These are phyloP conservation scores for Naegleria fowleri DNA, from an alignment of 208 protist species.

Conservation along the genomic window DNA sequence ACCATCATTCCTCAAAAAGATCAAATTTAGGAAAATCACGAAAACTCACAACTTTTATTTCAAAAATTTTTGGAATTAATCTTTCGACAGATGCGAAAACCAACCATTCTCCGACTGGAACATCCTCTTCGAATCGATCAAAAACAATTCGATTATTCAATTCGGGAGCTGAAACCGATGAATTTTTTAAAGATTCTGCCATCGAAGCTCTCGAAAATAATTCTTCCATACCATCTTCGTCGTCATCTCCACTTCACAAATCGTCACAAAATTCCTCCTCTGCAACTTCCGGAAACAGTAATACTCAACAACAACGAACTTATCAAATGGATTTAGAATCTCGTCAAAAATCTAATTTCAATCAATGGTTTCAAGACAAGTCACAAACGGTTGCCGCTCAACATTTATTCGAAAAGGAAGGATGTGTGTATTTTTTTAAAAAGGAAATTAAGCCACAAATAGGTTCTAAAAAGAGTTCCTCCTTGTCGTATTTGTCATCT, in stretches of 20 bases:
- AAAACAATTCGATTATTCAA: background rate
- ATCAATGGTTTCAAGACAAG: background rate
- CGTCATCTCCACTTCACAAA: no score
- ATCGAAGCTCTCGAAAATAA: background rate
- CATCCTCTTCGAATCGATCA: background rate
- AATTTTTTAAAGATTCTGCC: background rate
- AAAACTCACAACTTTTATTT: background rate
- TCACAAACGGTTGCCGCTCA: background rate
- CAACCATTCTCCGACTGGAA: no score
- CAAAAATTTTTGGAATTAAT: background rate
- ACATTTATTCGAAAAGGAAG: background rate
- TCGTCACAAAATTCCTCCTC: background rate
- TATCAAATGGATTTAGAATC: background rate
- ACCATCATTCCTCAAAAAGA: background rate
- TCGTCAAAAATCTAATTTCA: background rate
- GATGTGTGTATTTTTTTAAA: background rate
- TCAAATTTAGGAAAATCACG: background rate
- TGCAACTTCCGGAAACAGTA: background rate
- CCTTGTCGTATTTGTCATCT: background rate
- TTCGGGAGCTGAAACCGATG: background rate
- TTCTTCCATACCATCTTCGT: no score
- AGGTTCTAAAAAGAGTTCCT: background rate
- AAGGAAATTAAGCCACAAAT: background rate
- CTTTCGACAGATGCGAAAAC: background rate
- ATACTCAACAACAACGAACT: background rate